A percentile compares a stretch with the other conserved stretches of the same genome.
Evolutionary conservation across 169 alveolate species (phyloP).

Genomic region (Perkinsus marinus): DNA sequence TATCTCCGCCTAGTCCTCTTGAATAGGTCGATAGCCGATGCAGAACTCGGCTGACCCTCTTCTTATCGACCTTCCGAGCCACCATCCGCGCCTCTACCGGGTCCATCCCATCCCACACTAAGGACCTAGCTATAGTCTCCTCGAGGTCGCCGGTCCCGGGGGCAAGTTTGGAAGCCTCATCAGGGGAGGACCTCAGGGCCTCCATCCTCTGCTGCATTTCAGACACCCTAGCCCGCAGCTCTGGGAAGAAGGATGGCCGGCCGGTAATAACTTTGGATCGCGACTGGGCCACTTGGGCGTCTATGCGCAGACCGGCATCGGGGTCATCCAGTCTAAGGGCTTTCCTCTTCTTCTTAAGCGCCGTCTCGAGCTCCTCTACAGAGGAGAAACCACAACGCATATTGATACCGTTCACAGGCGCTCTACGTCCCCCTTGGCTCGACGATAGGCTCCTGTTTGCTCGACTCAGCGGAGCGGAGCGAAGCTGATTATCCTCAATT

Average conservation of each 20-base stretch:
- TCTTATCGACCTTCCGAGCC: neutral
- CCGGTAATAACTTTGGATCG: neutral
- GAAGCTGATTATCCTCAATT: no score
- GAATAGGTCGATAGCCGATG: neutral
- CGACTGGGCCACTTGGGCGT: neutral
- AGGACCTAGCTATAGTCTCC: neutral
- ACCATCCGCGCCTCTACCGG: neutral
- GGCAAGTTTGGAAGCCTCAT: neutral
- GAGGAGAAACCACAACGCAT: neutral
- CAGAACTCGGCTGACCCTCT: neutral
- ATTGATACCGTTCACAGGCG: neutral
- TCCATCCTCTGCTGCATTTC: neutral
- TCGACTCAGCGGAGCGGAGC: no score
- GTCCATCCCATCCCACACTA: neutral
- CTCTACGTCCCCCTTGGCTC: neutral
- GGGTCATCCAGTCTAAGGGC: neutral
- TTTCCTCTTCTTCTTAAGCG: neutral
- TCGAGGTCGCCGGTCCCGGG: neutral
- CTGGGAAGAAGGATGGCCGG: neutral
- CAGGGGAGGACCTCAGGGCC: neutral
- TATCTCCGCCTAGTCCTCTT: neutral
- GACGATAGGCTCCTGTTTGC: no score
- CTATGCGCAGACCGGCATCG: neutral
- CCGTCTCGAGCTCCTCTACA: neutral
- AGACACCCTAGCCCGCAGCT: neutral